Percentiles rank a stretch among this genome's conserved stretches.
phyloP scores from a whole-genome alignment of 2,329 filamentous ascomycete genomes.

The Colletotrichum horii region DNA sequence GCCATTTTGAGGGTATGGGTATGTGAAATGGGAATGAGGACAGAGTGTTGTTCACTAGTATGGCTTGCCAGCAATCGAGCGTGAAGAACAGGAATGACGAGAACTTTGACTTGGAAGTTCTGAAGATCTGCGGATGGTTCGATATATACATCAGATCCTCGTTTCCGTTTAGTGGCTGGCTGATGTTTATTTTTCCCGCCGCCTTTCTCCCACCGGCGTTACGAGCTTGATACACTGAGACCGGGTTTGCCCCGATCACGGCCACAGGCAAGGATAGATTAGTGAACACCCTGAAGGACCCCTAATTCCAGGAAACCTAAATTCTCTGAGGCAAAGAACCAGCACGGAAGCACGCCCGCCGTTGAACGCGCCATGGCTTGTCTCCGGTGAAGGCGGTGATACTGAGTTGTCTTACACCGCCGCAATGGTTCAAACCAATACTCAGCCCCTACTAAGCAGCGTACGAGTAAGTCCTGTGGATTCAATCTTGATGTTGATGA shows the following conservation, averaged over 20 bases:
- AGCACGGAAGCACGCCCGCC: not conserved
- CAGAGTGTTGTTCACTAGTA: not conserved
- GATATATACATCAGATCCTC: not conserved
- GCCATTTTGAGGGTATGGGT: not conserved
- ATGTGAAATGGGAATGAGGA: not conserved
- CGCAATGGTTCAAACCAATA: not conserved
- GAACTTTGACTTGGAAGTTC: not conserved
- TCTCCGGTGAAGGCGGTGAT: not conserved
- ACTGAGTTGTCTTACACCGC: not conserved
- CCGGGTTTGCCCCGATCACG: not conserved
- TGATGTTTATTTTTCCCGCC: not conserved
- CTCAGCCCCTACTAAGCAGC: not conserved
- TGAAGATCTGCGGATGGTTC: not conserved
- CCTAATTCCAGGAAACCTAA: not conserved
- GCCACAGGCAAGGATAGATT: not conserved
- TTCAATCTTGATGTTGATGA: not conserved
- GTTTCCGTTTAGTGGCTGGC: not conserved
- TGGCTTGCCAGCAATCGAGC: not conserved
- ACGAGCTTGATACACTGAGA: not conserved
- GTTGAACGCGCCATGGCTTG: not conserved
- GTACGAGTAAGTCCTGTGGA: not conserved
- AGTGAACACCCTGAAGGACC: not conserved
- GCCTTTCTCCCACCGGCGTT: not conserved
- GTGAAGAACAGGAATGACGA: not conserved
- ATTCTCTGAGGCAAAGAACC: not conserved